A percentile compares a stretch with the other conserved stretches of the same genome.
phyloP scores from a whole-genome alignment of 202 grass and related monocot species.

The Setaria italica region DNA sequence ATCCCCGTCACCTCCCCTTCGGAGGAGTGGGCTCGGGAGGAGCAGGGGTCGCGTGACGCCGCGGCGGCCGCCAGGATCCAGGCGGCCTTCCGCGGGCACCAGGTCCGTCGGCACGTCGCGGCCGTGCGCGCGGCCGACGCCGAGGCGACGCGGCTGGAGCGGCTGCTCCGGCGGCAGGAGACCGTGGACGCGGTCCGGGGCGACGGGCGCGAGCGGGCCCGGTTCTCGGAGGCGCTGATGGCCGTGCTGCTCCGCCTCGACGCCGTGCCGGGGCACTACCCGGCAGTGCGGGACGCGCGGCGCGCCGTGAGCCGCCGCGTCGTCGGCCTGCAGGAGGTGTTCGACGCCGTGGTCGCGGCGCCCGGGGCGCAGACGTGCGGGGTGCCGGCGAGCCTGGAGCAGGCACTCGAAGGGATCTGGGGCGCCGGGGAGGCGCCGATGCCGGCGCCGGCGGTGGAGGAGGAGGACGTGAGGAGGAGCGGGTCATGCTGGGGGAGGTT shows the following conservation, averaged over 20 bases:
- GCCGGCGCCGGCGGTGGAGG: neutral
- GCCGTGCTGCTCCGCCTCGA: constrained; percentile 78
- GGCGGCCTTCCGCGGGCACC: constrained; percentile 66
- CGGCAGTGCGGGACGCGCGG: constrained; percentile 75
- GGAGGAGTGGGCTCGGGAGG: neutral
- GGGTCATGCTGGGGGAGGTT: constrained; percentile 48
- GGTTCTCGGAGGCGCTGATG: constrained; percentile 91
- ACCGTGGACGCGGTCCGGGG: constrained; percentile 80
- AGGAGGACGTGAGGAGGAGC: neutral
- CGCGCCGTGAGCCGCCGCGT: constrained; percentile 73
- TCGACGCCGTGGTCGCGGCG: constrained; percentile 64
- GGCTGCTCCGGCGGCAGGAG: constrained; percentile 81
- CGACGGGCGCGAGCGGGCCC: constrained; percentile 65
- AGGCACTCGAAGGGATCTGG: constrained; percentile 66
- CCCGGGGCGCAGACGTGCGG: constrained; percentile 51
- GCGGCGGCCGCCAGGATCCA: constrained; percentile 73
- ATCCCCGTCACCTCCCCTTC: constrained; percentile 59
- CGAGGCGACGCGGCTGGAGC: constrained; percentile 67
- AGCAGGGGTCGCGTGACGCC: neutral
- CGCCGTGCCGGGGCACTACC: constrained; percentile 81
- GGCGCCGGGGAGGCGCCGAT: neutral
- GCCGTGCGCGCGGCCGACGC: constrained; percentile 63
- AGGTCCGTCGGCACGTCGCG: constrained; percentile 53
- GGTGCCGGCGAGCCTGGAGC: constrained; percentile 67
- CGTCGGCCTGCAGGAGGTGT: constrained; percentile 78